Base-by-base conservation (phyloP, 1,284 basidiomycete genomes). In the Puccinia sorghi region DNA sequence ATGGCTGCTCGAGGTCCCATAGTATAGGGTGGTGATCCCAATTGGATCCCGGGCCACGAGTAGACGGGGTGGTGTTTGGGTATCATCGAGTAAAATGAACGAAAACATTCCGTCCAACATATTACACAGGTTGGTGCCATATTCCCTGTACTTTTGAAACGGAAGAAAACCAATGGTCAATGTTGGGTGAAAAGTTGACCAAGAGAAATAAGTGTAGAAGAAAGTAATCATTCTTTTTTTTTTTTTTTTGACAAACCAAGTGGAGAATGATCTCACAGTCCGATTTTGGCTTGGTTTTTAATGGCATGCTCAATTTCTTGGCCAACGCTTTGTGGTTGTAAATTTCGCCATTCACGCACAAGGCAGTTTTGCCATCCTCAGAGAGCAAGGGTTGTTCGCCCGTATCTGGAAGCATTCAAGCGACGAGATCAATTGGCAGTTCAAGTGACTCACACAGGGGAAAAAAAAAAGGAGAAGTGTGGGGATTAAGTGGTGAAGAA, bases 31-130 rank as follows among this genome's bases (percentile, higher is more conserved):
- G 63, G 97, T 99, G 85, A 99, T 94, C 54, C 97, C 97, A 84
- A 99, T 92, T 37, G 97, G 95, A 85, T 99, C 97, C 75, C 97
- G 91, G 27, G 95, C 94, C 76, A 96, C 96, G 83, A 99, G 93
- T 80, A 98, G 88, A 80, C 95, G 90, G 54, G 93, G 88, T 8
- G 97, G 96, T 0, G 91, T 88, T 79, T 93, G 91, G 13, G 92
- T 92, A 83, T 94, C 93, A 86, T 99, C 97, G 79, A 99, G 88
- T 59, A 99, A 89, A 81, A 97, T 91, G 84, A 99, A 99, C 13
- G 94, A 95, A 87, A 99, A 99, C 94, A 99, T 97, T 82, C 97
- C 97, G 84, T 99, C 97, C 80, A 99, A 91, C 85, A 90, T 87
- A 84, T 86, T 86, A 86, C 92, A 92, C 37, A 95, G 86, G 1